Evolutionary conservation across 1,284 basidiomycete species (phyloP).

Genomic region (Schizopora paradoxa): DNA sequence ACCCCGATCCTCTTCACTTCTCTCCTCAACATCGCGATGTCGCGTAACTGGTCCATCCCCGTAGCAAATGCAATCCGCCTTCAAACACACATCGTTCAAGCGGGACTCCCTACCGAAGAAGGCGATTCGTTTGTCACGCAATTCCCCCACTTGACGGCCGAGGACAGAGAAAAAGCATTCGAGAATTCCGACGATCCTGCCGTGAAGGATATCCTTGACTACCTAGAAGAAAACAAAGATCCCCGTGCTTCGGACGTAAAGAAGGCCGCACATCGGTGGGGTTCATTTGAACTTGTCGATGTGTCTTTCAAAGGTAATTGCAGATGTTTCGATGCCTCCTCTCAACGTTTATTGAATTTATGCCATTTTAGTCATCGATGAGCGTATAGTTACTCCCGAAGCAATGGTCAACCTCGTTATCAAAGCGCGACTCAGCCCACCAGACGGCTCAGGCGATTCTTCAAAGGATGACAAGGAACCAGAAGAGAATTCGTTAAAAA

Average conservation of each 20-base stretch:
- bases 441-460: constrained; percentile 26
- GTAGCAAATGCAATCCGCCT: constrained; percentile 79
- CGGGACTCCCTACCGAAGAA: constrained; percentile 36
- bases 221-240: constrained; percentile 52
- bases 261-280: constrained; percentile 72
- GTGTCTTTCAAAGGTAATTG: constrained; percentile 81
- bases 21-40: constrained; percentile 76
- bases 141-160: constrained; percentile 64
- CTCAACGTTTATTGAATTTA: constrained; percentile 8
- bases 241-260: constrained; percentile 53
- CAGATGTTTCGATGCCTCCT: neutral
- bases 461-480: constrained; percentile 32
- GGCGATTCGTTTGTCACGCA: constrained; percentile 56
- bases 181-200: constrained; percentile 33
- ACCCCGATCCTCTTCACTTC: constrained; percentile 76
- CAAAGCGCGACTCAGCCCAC: constrained; percentile 70
- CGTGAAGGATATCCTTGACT: constrained; percentile 42
- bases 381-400: constrained; percentile 82
- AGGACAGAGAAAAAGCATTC: constrained; percentile 39
- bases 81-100: constrained; percentile 83
- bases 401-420: constrained; percentile 87
- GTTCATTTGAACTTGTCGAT: constrained; percentile 77
- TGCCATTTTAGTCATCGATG: constrained; percentile 75
- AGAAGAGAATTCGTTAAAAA: constrained; percentile 47
- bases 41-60: constrained; percentile 90